Evolutionary conservation across 805 yeast species (phyloP).

Genomic region (Middelhovenomyces tepae): DNA sequence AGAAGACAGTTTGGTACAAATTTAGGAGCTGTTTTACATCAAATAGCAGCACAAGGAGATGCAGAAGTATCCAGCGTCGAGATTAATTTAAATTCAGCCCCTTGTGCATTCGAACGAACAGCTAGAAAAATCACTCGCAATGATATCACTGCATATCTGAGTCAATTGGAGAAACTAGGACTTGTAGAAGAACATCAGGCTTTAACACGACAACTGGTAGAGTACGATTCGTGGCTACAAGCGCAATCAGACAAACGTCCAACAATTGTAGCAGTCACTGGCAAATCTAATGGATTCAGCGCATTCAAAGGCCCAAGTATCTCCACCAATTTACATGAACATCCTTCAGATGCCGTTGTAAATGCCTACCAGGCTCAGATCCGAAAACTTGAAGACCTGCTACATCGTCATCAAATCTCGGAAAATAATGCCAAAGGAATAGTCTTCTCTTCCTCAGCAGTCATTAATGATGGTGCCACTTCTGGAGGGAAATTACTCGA

Average conservation of each 20-base stretch:
- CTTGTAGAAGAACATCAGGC: constrained; percentile 20
- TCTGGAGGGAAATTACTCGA: constrained; percentile 11
- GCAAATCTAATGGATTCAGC: constrained; percentile 5
- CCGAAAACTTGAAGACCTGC: constrained; percentile 62
- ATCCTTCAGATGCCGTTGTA: constrained; percentile 31
- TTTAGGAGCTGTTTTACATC: constrained; percentile 3
- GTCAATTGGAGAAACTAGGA: constrained; percentile 16
- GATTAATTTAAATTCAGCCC: constrained; percentile 11
- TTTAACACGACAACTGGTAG: constrained; percentile 13
- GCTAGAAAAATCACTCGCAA: constrained; percentile 8
- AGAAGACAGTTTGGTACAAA: constrained; percentile 43
- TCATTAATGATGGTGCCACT: too few species aligned
- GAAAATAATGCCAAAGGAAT: constrained; percentile 2
- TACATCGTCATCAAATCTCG: constrained; percentile 57
- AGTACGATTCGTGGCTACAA: neutral
- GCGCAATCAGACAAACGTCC: too few species aligned
- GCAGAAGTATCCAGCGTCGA: constrained; percentile 17
- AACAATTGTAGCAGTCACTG: constrained; percentile 5
- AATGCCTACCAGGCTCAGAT: constrained; percentile 65
- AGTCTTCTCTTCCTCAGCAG: too few species aligned
- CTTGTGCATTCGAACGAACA: too few species aligned
- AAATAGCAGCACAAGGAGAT: constrained; percentile 3
- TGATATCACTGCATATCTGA: constrained; percentile 18
- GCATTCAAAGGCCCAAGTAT: constrained; percentile 8
- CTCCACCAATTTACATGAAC: constrained; percentile 5